Conservation (phyloP, 306 rosid genomes). For the Corylus americana region DNA sequence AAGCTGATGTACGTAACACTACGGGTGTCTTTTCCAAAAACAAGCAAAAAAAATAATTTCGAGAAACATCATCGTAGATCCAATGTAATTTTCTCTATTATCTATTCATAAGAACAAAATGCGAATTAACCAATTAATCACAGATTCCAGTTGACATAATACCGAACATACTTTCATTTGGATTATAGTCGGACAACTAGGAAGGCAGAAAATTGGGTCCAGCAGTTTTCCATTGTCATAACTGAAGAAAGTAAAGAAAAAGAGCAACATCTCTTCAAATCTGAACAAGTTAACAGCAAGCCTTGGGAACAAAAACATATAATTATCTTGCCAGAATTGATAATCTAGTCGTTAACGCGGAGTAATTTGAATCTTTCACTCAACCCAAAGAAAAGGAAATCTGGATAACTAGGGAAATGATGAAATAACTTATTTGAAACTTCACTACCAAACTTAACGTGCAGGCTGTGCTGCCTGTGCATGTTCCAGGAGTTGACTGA, state of each 20-base stretch:
- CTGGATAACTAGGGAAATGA: constrained; percentile 8
- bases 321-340: constrained; percentile 14
- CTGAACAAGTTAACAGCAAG: neutral
- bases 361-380: constrained; percentile 21
- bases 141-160: no score
- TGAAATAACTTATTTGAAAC: constrained; percentile 15
- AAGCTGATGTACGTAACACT: no score
- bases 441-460: constrained; percentile 35
- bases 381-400: constrained; percentile 26
- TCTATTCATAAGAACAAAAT: no score
- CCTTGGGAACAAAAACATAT: neutral
- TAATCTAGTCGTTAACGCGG: neutral
- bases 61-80: no score
- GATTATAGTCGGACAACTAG: no score
- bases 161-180: no score
- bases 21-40: no score
- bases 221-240: neutral
- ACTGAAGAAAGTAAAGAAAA: neutral
- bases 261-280: neutral
- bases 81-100: no score
- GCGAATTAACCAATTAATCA: no score
- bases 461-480: constrained; percentile 57
- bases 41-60: no score
- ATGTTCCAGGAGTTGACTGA: constrained; percentile 70
- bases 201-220: no score